Percentiles rank a stretch among this genome's conserved stretches.
Conservation (phyloP, 257 asterid species). For the Capsicum rhomboideum region DNA sequence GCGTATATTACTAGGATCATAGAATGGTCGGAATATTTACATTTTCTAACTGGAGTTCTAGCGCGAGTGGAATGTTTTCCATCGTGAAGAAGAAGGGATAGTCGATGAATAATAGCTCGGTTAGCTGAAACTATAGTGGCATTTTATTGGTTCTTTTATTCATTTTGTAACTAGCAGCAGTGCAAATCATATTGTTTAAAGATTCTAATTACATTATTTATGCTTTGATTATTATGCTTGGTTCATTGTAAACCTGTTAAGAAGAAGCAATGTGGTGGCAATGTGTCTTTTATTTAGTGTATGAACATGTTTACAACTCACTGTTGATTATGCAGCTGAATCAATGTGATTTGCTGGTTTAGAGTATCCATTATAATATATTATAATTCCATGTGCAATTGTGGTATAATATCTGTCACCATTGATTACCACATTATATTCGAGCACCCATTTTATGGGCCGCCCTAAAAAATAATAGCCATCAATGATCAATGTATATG, state of each 20-base stretch:
- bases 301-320: slow-evolving; percentile 5
- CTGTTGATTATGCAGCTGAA: neutral
- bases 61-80: neutral
- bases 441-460: neutral
- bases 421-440: neutral
- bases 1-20: slow-evolving; percentile 2
- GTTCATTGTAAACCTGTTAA: neutral
- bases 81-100: neutral
- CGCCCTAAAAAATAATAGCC: too few species aligned
- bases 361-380: neutral
- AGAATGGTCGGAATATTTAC: neutral
- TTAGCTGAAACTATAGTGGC: neutral
- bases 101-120: slow-evolving; percentile 2
- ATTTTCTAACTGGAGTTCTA: neutral
- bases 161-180: slow-evolving; percentile 1
- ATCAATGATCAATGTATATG: too few species aligned
- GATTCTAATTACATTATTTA: neutral
- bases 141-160: slow-evolving; percentile 1
- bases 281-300: too few species aligned
- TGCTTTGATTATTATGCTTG: neutral
- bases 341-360: neutral
- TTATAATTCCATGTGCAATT: neutral
- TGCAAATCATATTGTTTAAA: neutral
- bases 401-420: neutral
- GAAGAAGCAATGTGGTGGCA: neutral